These are phyloP conservation scores for Wickerhamomyces tratensis DNA, from an alignment of 805 yeast species.

Conservation along the genomic window DNA sequence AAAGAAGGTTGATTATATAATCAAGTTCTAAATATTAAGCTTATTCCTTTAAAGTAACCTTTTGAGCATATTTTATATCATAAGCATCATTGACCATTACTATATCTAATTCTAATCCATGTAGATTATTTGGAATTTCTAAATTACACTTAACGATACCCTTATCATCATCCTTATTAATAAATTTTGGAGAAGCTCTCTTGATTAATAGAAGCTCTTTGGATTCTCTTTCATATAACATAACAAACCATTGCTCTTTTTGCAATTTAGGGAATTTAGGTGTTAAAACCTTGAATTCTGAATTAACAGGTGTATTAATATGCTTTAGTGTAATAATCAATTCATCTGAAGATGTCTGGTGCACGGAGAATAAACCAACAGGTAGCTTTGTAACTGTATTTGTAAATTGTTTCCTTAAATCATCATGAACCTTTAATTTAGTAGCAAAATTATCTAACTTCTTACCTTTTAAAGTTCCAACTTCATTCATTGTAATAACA, in stretches of 20 bases:
- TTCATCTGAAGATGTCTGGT: constrained; percentile 25
- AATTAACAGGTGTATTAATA: constrained; percentile 32
- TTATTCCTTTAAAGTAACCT: constrained; percentile 10
- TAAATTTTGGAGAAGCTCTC: constrained; percentile 56
- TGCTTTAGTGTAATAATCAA: constrained; percentile 43
- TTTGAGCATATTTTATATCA: constrained; percentile 35
- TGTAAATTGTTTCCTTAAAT: constrained; percentile 37
- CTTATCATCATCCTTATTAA: constrained; percentile 14
- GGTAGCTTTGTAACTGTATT: constrained; percentile 53
- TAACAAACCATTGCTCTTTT: constrained; percentile 87
- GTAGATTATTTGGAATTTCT: constrained; percentile 37
- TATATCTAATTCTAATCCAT: constrained; percentile 36
- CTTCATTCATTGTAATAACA: constrained; percentile 4
- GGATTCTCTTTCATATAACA: constrained; percentile 39
- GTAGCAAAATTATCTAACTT: constrained; percentile 21
- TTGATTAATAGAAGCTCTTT: constrained; percentile 57
- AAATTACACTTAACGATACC: constrained; percentile 30
- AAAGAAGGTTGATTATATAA: too few relatives aligned
- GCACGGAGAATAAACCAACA: constrained; percentile 34
- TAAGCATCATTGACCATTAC: constrained; percentile 58
- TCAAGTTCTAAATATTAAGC: too few relatives aligned
- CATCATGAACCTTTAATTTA: constrained; percentile 30
- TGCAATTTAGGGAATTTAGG: constrained; percentile 86
- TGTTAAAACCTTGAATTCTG: constrained; percentile 60
- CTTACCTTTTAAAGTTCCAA: constrained; percentile 25